These are phyloP conservation scores for Quercus bicolor DNA, from an alignment of 306 rosid species.

Conservation along the genomic window DNA sequence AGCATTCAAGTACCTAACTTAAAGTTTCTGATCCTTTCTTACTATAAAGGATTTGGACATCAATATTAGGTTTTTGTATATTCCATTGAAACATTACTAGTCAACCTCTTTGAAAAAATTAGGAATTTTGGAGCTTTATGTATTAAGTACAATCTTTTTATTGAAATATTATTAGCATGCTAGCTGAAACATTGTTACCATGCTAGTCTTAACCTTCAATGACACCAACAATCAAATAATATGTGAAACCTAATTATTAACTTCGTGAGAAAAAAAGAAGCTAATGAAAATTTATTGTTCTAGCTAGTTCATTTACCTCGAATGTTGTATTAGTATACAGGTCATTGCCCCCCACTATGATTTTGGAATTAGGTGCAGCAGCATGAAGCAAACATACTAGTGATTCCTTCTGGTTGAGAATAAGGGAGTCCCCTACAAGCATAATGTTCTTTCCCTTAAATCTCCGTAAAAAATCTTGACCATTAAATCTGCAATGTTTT, in stretches of 20 bases:
- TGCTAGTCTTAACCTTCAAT: neutral
- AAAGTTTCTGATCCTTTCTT: too few relatives aligned
- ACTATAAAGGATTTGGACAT: too few relatives aligned
- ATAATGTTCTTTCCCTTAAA: constrained; percentile 55
- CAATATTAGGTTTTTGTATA: too few relatives aligned
- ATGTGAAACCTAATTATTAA: neutral
- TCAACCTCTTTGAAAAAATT: too few relatives aligned
- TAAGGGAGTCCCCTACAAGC: constrained; percentile 67
- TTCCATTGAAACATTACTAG: too few relatives aligned
- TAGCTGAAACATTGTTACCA: too few relatives aligned
- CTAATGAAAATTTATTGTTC: neutral
- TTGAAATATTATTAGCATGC: too few relatives aligned
- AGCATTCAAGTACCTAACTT: too few relatives aligned
- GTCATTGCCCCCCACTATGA: neutral
- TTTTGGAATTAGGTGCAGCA: constrained; percentile 25
- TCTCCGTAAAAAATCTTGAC: constrained; percentile 33
- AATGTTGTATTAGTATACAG: constrained; percentile 25
- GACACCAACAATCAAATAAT: neutral
- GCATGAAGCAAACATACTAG: constrained; percentile 27
- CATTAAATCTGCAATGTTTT: constrained; percentile 30
- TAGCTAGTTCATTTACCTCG: constrained; percentile 17
- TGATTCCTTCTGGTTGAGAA: constrained; percentile 61
- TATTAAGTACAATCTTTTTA: too few relatives aligned
- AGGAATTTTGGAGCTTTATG: too few relatives aligned
- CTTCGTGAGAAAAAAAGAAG: neutral